Percentiles rank a stretch among this genome's conserved stretches.
These are phyloP conservation scores for Bryoerythrophyllum caledonicum DNA, from an alignment of 225 moss, liverwort and hornwort genomes.

Conservation along the genomic window DNA sequence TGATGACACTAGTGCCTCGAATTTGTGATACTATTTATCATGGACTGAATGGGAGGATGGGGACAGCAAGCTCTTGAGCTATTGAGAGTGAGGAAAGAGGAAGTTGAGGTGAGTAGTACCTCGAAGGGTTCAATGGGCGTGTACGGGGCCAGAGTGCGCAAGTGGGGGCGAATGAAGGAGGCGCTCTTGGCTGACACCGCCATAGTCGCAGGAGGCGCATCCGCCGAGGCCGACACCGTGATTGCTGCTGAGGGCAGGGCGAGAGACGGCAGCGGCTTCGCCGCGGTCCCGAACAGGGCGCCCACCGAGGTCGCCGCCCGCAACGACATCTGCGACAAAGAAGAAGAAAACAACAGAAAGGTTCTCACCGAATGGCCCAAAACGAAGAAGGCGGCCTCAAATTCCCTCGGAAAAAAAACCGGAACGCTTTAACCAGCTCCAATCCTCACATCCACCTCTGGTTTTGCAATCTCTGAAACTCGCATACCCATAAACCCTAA, in stretches of 20 bases:
- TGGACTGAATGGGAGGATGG: too few relatives aligned
- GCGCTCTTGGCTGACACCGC: conserved; percentile 38
- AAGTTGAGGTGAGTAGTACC: conserved; percentile 30
- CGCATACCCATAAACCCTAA: not conserved
- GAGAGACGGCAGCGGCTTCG: conserved; percentile 1
- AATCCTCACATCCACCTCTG: not conserved
- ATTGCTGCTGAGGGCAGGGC: conserved; percentile 8
- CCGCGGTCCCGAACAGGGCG: conserved; percentile 18
- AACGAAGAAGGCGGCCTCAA: too few relatives aligned
- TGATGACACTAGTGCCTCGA: too few relatives aligned
- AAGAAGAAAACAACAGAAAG: not conserved
- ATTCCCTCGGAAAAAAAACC: not conserved
- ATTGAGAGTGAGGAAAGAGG: too few relatives aligned
- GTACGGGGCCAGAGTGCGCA: conserved; percentile 78
- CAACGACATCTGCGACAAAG: conserved; percentile 37
- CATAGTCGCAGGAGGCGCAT: conserved; percentile 28
- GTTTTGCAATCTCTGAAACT: not conserved
- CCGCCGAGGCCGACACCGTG: conserved; percentile 29
- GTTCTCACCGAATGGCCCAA: too few relatives aligned
- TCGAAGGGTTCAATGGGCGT: conserved; percentile 96
- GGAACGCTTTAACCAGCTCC: not conserved
- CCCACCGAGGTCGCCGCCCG: conserved; percentile 32
- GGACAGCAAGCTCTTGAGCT: too few relatives aligned
- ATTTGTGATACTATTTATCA: too few relatives aligned
- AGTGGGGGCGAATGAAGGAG: conserved; percentile 86